Evolutionary conservation across 139 green algal species (phyloP), one percentile per base, ranked within the genome.

Genomic region (Volvox reticuliferus): DNA sequence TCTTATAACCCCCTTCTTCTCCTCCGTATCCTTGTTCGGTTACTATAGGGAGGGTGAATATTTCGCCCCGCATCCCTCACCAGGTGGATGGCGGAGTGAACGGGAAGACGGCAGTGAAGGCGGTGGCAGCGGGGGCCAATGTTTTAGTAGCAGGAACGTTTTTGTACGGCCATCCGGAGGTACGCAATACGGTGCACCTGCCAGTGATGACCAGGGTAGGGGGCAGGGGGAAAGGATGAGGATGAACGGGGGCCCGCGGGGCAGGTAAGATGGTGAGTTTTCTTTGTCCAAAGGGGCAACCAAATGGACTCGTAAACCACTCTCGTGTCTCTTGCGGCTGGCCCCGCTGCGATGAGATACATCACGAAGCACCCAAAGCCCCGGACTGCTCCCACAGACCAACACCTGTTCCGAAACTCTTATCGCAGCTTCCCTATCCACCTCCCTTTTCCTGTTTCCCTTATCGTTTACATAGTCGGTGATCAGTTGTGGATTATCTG

Each of bases 21-120:
- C 19, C 62, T 19, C 62, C 19, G 19, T 24, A 69, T 24, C 62
- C 62, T 19, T 69, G 17, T 19, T 69, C 19, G 17, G 19, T 24
- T 19, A 69, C 17, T 69, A 19, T 69, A 17, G 19, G 17, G 62
- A 17, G 17, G 17, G 17, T n/a, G n/a, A n/a, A n/a, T n/a, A n/a
- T 30, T 20, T 61, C 61, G 32, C 75, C 28, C 32, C 75, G 5
- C 75, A 2, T 1, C 30, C 32, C 13, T 20, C 13, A n/a, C 26
- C 21, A 97, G 94, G 96, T 98, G 22, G 97, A 99, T 76, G 97
- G 97, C 18, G 97, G 97, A 17, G 91, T 99, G 37, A 97, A 95
- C 16, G 69, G 93, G 14, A 76, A 84, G 2, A 99, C 98, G 5
- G 95, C 96, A 0, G 69, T 65, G 0, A 20, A 75, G n/a, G 97